phyloP scores from a whole-genome alignment of 768 basidiomycete species.

The Macrolepiota dolichaula region DNA sequence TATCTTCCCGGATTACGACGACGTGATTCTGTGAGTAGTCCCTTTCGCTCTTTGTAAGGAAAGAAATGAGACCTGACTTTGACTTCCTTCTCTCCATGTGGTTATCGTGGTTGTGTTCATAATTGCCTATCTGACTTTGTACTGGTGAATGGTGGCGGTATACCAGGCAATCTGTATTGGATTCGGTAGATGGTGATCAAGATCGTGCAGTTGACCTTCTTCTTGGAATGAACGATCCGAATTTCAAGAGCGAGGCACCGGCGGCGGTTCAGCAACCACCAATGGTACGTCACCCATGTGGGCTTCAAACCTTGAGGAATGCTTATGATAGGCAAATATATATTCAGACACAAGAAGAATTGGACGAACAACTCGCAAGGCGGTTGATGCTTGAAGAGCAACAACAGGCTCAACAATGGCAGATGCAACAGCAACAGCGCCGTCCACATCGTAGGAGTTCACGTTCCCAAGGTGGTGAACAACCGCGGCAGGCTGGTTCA shows the following conservation, averaged over 20 bases:
- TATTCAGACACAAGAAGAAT: conserved; percentile 56
- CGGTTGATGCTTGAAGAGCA: conserved; percentile 65
- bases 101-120: too few relatives aligned
- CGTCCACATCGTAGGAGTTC: conserved; percentile 15
- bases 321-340: neutral
- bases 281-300: conserved; percentile 15
- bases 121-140: too few relatives aligned
- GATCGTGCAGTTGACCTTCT: conserved; percentile 75
- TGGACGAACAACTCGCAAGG: conserved; percentile 80
- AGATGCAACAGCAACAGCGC: conserved; percentile 26
- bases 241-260: conserved; percentile 47
- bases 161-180: conserved; percentile 62
- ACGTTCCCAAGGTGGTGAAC: conserved; percentile 8
- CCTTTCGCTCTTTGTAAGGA: neutral
- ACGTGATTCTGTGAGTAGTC: conserved; percentile 55
- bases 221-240: conserved; percentile 84
- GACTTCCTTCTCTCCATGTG: neutral
- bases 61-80: neutral
- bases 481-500: conserved; percentile 19
- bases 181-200: conserved; percentile 67
- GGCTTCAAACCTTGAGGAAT: neutral
- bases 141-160: too few relatives aligned
- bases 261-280: conserved; percentile 14
- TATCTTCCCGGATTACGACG: conserved; percentile 83
- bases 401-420: conserved; percentile 34